Evolutionary conservation across 495 filamentous ascomycete genomes (phyloP), one percentile per base, ranked within the genome.

Genomic region (Aspergillus haitiensis): DNA sequence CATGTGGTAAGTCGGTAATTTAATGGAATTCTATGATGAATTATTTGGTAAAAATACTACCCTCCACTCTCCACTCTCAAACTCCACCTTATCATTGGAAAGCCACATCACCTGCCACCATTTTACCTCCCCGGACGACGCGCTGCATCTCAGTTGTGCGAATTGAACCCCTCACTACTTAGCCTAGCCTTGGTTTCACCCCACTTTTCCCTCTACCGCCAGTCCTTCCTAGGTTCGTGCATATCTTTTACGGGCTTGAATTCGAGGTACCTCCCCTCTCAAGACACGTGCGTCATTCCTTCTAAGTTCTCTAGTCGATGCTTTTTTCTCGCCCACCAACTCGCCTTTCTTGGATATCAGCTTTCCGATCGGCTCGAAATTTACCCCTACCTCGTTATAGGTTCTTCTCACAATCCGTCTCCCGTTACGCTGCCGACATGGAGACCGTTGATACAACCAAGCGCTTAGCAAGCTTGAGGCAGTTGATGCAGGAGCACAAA

Each of bases 401-500:
- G 60, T 63, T 73, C 58, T 78, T 80, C 56, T 75, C 74, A 48
- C 63, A 61, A 48, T 74, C 74, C 40, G 64, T 68, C 48, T 67
- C 68, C 37, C 74, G 68, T 33, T 74, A 69, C 61, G 63, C 71
- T 42, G 60, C 80, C 76, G 84, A 90, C 13, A 97, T 97, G 91
- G 90, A 84, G 70, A 87, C 84, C 40, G 88, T 97, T 62, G 78
- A 95, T 74, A 96, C 93, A 16, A 87, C 85, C 50, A 78, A 85
- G 55, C 89, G 93, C 59, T 82, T 99, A 63, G 71, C 84, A 60
- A 79, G 82, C 69, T 80, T 99, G 65, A 84, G 95, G 68, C 78
- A 88, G 69, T 78, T 97, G 67, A 99, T 99, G 95, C 88, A 86
- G 75, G 79, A 91, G 72, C 77, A 88, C 65, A 87, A 91, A 57